Evolutionary conservation across 495 filamentous ascomycete genomes (phyloP).

Genomic region (Geopyxis carbonaria): DNA sequence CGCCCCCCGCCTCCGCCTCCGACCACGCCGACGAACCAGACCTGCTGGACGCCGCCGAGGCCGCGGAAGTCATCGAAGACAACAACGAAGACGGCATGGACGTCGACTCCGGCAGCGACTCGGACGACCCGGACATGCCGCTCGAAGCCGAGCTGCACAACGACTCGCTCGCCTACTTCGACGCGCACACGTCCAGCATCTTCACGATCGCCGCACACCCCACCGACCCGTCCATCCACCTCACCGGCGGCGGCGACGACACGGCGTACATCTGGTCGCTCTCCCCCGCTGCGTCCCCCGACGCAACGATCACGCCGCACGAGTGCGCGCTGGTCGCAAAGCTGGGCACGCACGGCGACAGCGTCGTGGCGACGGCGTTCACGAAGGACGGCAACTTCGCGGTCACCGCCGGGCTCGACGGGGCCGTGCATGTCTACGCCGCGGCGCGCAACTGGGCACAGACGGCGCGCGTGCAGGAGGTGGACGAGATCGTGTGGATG

Average conservation of each 20-base stretch:
- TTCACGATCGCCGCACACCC: slow-evolving; percentile 92
- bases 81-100: slow-evolving; percentile 58
- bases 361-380: slow-evolving; percentile 69
- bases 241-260: slow-evolving; percentile 75
- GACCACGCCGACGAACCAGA: slow-evolving; percentile 57
- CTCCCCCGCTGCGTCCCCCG: slow-evolving; percentile 42
- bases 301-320: slow-evolving; percentile 49
- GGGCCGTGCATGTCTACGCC: slow-evolving; percentile 41
- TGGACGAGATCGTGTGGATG: slow-evolving; percentile 90
- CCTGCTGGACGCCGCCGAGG: too few species aligned
- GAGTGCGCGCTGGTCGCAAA: slow-evolving; percentile 51
- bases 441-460: slow-evolving; percentile 38
- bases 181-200: slow-evolving; percentile 55
- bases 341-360: slow-evolving; percentile 79
- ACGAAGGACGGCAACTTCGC: slow-evolving; percentile 68
- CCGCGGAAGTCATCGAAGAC: slow-evolving; percentile 42
- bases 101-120: slow-evolving; percentile 28
- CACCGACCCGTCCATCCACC: slow-evolving; percentile 52
- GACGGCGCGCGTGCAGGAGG: slow-evolving; percentile 59
- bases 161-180: slow-evolving; percentile 84
- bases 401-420: slow-evolving; percentile 76
- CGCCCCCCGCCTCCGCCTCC: slow-evolving; percentile 37
- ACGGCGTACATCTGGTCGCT: slow-evolving; percentile 60
- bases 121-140: slow-evolving; percentile 42
- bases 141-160: slow-evolving; percentile 70